Evolutionary conservation across 2,329 filamentous ascomycete genomes (phyloP).

Genomic region (Fragosphaeria purpurea): DNA sequence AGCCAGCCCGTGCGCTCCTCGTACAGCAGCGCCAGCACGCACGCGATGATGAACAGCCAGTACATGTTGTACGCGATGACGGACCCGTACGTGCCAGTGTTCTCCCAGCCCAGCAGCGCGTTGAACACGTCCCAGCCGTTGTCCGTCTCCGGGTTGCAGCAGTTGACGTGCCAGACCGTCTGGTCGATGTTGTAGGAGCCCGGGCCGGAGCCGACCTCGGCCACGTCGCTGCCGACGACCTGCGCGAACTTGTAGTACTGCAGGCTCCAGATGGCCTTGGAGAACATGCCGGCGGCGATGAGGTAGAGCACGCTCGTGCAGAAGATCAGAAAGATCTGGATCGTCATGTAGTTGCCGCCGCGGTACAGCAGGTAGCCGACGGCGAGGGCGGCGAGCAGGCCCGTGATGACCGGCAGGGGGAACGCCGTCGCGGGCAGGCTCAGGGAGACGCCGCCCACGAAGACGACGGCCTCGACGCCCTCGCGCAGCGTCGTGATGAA

Average conservation of each 20-base stretch:
- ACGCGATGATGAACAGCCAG: slow-evolving; percentile 58
- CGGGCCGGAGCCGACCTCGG: slow-evolving; percentile 44
- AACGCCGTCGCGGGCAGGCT: slow-evolving; percentile 65
- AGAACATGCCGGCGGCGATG: slow-evolving; percentile 71
- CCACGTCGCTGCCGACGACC: slow-evolving; percentile 44
- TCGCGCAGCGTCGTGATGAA: slow-evolving; percentile 83
- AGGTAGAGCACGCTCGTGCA: slow-evolving; percentile 75
- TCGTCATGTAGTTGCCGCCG: slow-evolving; percentile 13
- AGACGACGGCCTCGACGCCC: slow-evolving; percentile 77
- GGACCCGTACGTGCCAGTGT: slow-evolving; percentile 79
- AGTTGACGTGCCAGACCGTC: slow-evolving; percentile 79
- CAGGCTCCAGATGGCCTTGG: slow-evolving; percentile 61
- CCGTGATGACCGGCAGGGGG: slow-evolving; percentile 65
- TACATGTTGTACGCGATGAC: slow-evolving; percentile 83
- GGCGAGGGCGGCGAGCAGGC: slow-evolving; percentile 53
- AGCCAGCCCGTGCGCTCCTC: slow-evolving; percentile 48
- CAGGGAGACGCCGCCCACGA: slow-evolving; percentile 75
- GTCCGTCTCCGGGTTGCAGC: slow-evolving; percentile 64
- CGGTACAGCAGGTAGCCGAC: slow-evolving; percentile 66
- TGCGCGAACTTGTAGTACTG: slow-evolving; percentile 43
- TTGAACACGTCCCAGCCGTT: slow-evolving; percentile 86
- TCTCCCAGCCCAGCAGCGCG: slow-evolving; percentile 75
- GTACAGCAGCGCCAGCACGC: slow-evolving; percentile 44
- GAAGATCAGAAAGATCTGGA: slow-evolving; percentile 53
- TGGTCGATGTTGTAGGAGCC: slow-evolving; percentile 69